These are phyloP conservation scores for Xylariomycetidae sp. DNA, from an alignment of 2,329 filamentous ascomycete species.

Conservation along the genomic window DNA sequence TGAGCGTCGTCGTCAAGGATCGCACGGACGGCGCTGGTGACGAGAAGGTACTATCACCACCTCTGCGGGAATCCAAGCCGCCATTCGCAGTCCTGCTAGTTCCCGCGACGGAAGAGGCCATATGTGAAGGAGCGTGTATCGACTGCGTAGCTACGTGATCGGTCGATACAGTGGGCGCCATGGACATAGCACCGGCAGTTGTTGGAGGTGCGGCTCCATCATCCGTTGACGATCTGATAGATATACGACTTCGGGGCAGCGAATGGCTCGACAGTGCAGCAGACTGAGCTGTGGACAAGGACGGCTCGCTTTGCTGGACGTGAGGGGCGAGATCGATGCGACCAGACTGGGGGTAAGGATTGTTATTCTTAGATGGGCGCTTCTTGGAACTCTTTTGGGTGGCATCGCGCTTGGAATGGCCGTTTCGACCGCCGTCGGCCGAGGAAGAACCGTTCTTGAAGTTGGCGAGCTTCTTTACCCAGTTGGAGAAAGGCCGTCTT, in stretches of 20 bases:
- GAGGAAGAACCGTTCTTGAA: constrained; percentile 69
- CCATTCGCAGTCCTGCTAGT: constrained; percentile 68
- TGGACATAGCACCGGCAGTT: constrained; percentile 65
- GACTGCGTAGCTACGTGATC: constrained; percentile 73
- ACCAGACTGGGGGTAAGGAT: constrained; percentile 86
- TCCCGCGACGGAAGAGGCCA: constrained; percentile 60
- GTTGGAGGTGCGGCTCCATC: constrained; percentile 51
- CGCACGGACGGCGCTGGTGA: constrained; percentile 77
- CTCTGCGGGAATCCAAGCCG: constrained; percentile 63
- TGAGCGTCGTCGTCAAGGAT: constrained; percentile 77
- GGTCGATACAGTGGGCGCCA: constrained; percentile 77
- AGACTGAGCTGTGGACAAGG: constrained; percentile 53
- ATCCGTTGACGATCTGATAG: constrained; percentile 56
- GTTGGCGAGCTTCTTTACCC: constrained; percentile 90
- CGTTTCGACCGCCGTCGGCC: constrained; percentile 40
- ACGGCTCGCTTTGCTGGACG: constrained; percentile 44
- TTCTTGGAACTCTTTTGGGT: constrained; percentile 49
- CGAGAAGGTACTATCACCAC: constrained; percentile 73
- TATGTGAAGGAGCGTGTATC: constrained; percentile 70
- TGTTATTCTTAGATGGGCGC: constrained; percentile 65
- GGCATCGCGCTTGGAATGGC: constrained; percentile 35
- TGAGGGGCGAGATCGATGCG: constrained; percentile 37
- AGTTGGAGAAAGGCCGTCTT: constrained; percentile 81
- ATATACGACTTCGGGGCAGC: constrained; percentile 53
- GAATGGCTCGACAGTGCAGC: constrained; percentile 47